Evolutionary conservation across 495 filamentous ascomycete genomes (phyloP), one percentile per base, ranked within the genome.

Genomic region (Talaromyces liani): DNA sequence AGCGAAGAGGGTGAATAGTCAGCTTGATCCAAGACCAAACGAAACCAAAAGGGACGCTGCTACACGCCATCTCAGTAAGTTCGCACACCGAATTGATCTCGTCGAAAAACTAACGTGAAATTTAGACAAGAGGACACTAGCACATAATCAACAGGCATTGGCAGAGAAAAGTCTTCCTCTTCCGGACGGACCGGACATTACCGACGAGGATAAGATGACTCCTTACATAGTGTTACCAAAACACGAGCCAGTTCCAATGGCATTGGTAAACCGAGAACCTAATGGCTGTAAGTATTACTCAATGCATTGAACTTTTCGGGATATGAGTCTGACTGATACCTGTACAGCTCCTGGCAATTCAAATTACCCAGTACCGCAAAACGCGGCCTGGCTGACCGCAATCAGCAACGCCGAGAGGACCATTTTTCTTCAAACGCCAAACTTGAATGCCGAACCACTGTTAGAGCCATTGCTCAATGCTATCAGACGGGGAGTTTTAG

Each of bases 371-470:
- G 85, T 83, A 3, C 90, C 90, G 0, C 90, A 93, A 72, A 90
- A 92, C 66, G 83, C 83, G 56, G 84, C 81, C 9, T 93, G 85
- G 80, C 75, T 93, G 6, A 87, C 88, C 0, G 83, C 82, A 7
- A 78, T 93, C 33, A 77, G 84, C 6, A 81, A 91, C 66, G 89
- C 89, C 1, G 71, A 77, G 33, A 69, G 71, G 20, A 79, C 71
- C 16, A 80, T 92, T 16, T 89, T 92, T 70, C 90, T 92, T 63
- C 88, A 92, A 67, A 85, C 88, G 0, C 90, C 90, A 0, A 87
- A 88, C 41, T 80, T 93, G 57, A 93, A 93, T 68, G 88, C 89
- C 10, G 82, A 82, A 61, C 85, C 87, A 0, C 78, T 91, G 0
- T 62, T 89, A 1, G 82, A 87, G 1, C 84, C 86, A 3, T 74